Evolutionary conservation across 164 flowering plant genomes (phyloP), one percentile per base, ranked within the genome.

Genomic region (Vitis rotundifolia): DNA sequence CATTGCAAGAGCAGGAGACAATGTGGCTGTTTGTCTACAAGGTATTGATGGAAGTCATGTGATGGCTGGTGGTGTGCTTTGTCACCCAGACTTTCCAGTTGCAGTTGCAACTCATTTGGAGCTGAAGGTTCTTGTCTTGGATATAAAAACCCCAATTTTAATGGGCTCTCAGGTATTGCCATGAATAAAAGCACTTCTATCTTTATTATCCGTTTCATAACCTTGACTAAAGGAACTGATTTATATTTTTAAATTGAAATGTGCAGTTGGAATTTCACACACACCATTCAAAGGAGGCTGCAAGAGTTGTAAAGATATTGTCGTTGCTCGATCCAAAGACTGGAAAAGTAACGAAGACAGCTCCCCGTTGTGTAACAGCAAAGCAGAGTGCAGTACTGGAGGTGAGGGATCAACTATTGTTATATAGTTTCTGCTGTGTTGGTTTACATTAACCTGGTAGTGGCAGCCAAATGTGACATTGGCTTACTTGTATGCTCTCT

Each of bases 71-170:
- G 94, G 90, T 60, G 97, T 96, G 11, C 78, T 96, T n/a, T 96
- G 99, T 63, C 99, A 96, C 73, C 99, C 97, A 61, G 91, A 90
- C 79, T 96, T 82, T 56, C 98, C 99, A 3, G 89, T 93, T 74
- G 76, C 85, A 18, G 73, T 86, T 54, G 80, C 95, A 18, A 78
- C 80, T 44, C 92, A 75, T 76, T 80, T 96, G 77, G 99, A 96
- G 84, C 68, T 96, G 81, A 93, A 91, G 82, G 79, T 96, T 68
- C 87, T 93, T 49, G 81, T 86, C 48, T 83, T 96, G 82, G 97
- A 96, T 63, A 73, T 78, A 64, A 63, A 82, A 52, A 81, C 78
- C 61, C 99, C 97, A 1, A 87, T 96, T 51, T 53, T 93, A 53
- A 77, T 86, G 52, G 99, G 98, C 57, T 89, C 97, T 64, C 95